Base-by-base conservation (phyloP, 352 stramenopile genomes). In the Globisporangium echinulatum region DNA sequence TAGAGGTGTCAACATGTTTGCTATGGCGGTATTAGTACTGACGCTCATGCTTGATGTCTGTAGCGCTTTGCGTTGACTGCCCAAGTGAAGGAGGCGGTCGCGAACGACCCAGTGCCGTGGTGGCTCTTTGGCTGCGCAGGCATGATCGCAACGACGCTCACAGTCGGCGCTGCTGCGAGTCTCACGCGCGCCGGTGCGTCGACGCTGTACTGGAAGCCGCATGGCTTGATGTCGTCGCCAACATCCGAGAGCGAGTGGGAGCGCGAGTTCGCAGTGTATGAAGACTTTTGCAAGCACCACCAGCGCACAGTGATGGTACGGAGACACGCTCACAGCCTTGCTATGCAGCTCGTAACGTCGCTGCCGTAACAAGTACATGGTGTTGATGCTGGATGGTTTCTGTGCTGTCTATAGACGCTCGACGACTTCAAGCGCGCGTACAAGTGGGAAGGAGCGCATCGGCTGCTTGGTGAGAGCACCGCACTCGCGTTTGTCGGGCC, bases 401-500 rank as follows among this genome's bases (percentile, higher is more conserved):
- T 54, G 15, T 7, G 9, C 43, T 37, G 48, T 5, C 46, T 55
- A 40, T 60, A 90, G 96, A 97, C 79, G 7, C 63, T 98, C 14
- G 92, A 98, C 1, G 96, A 99, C 19, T 99, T 99, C 67, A 97
- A 98, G 68, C 87, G 74, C 10, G 98, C 98, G 63, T 98, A 96
- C 71, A 97, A 87, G 59, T 90, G 78, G 75, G 87, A 97, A 65
- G 87, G 75, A 38, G 64, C 87, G 51, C 97, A 99, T 74, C 79
- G 96, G 7, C 96, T 98, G 75, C 77, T 98, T 6, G 96, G 97
- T 15, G 66, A 97, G 46, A 66, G 83, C 14, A 91, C 98, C 6
- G 93, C 94, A 11, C 61, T 98, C 5, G 75, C 88, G 19, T 99
- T 98, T 67, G 70, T 79, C 17, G 71, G 86, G 0, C 96, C 96